Conservation (phyloP, 1,284 basidiomycete genomes). For the Cryptococcus floricola region DNA sequence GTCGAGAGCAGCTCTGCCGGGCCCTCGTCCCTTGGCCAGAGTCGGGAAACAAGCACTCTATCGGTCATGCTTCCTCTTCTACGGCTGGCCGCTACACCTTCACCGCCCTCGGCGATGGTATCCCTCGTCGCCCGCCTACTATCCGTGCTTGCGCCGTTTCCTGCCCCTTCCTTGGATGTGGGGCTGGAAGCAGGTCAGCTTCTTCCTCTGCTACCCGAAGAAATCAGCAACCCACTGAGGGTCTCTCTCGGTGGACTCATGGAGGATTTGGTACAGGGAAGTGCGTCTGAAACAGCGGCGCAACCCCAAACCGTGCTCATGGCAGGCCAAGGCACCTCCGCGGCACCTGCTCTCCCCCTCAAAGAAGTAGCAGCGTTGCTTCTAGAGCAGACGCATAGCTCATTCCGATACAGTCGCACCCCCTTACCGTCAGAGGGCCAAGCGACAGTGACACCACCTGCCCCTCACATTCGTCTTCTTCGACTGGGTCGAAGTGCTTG, state of each 20-base stretch:
- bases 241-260: slow-evolving; percentile 36
- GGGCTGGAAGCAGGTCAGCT: slow-evolving; percentile 40
- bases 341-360: not conserved
- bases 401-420: not conserved
- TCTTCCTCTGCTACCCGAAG: slow-evolving; percentile 30
- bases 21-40: not conserved
- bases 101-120: slow-evolving; percentile 6
- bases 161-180: slow-evolving; percentile 40
- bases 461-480: slow-evolving; percentile 4
- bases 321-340: not conserved
- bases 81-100: slow-evolving; percentile 18
- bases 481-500: slow-evolving; percentile 8
- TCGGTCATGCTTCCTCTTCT: slow-evolving; percentile 36
- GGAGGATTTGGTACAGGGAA: slow-evolving; percentile 29
- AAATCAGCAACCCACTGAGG: slow-evolving; percentile 29
- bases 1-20: not conserved
- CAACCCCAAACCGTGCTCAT: slow-evolving; percentile 1
- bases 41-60: slow-evolving; percentile 19
- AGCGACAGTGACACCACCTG: not conserved
- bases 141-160: slow-evolving; percentile 29
- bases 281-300: not conserved
- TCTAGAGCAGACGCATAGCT: slow-evolving; percentile 18
- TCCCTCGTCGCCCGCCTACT: slow-evolving; percentile 25
- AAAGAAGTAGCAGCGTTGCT: slow-evolving; percentile 14
- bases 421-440: not conserved